Evolutionary conservation across 371 early-diverging fungal genomes (phyloP), one percentile per base, ranked within the genome.

Genomic region (Apophysomyces ossiformis): DNA sequence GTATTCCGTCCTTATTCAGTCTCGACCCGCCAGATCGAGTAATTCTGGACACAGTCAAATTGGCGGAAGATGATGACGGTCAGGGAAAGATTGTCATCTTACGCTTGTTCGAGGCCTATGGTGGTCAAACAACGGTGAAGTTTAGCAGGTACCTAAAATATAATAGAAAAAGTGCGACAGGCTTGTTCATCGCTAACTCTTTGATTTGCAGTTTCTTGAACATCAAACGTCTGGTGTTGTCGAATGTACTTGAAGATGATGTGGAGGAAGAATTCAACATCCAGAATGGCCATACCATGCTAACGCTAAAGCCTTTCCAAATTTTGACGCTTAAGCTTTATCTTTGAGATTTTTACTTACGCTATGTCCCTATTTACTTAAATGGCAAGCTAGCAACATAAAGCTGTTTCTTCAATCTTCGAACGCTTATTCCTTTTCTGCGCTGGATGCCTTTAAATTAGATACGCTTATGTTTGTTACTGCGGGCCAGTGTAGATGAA

Each of bases 101-200:
- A 26, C 85, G 99, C 46, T 64, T 97, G 8, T 95, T 94, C 73
- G 98, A 99, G 74, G 90, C 95, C 0, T 93, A 88, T 74, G 98
- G 99, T n/a, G 97, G 96, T 7, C 91, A 90, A 11, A 90, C 91
- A 1, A 72, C 64, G 26, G 87, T 82, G 21, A 70, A 61, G 16
- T 66, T 95, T 38, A 75, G 66, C 21, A 89, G 89, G 92, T 92
- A 83, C 64, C 7, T 21, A 37, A 57, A 37, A 21, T 32, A 11
- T 32, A 11, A 21, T 0, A 21, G 18, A 41, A 13, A 32, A 8
- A 5, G 46, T 38, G n/a, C 38, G 18, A 1, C 13, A 11, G 4
- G n/a, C 3, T 26, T 26, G 32, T 26, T 26, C 32, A 26, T 26
- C 32, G 32, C 32, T 2, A 26, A 26, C 32, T 26, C 2, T 26